A percentile compares a stretch with the other conserved stretches of the same genome.
Evolutionary conservation across 2,329 filamentous ascomycete species (phyloP).

Genomic region (Phaeosphaeria sp.): DNA sequence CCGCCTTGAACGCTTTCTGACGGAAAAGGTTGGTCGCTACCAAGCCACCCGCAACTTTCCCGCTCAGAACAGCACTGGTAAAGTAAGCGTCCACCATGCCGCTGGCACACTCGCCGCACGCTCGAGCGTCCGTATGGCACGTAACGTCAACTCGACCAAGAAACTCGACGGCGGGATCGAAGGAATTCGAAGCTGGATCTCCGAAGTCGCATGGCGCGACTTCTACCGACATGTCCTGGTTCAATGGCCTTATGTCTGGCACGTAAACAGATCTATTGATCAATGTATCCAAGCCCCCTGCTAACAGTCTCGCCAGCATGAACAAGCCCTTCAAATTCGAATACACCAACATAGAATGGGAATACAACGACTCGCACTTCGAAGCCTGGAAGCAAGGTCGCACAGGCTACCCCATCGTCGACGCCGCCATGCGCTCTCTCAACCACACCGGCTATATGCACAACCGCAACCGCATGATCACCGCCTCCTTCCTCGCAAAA

Average conservation of each 20-base stretch:
- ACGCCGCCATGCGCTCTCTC: constrained; percentile 60
- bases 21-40: constrained; percentile 53
- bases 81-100: constrained; percentile 54
- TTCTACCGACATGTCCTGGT: constrained; percentile 70
- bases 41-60: constrained; percentile 52
- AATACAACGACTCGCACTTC: constrained; percentile 63
- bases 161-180: constrained; percentile 60
- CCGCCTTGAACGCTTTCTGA: constrained; percentile 51
- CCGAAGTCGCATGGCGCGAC: constrained; percentile 60
- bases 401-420: constrained; percentile 57
- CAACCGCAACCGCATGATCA: constrained; percentile 60
- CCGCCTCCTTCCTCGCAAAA: constrained; percentile 56
- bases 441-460: constrained; percentile 60
- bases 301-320: constrained; percentile 58
- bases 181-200: constrained; percentile 55
- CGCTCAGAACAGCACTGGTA: constrained; percentile 48
- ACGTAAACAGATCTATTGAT: constrained; percentile 31
- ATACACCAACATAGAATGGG: constrained; percentile 83
- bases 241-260: constrained; percentile 84
- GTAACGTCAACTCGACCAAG: constrained; percentile 52
- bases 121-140: constrained; percentile 60
- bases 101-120: constrained; percentile 55
- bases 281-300: not conserved
- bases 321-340: constrained; percentile 82
- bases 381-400: constrained; percentile 65